Percentiles rank a stretch among this genome's conserved stretches.
Evolutionary conservation across 2,329 filamentous ascomycete species (phyloP).

Genomic region (Hymenotorrendiella dingleyae): DNA sequence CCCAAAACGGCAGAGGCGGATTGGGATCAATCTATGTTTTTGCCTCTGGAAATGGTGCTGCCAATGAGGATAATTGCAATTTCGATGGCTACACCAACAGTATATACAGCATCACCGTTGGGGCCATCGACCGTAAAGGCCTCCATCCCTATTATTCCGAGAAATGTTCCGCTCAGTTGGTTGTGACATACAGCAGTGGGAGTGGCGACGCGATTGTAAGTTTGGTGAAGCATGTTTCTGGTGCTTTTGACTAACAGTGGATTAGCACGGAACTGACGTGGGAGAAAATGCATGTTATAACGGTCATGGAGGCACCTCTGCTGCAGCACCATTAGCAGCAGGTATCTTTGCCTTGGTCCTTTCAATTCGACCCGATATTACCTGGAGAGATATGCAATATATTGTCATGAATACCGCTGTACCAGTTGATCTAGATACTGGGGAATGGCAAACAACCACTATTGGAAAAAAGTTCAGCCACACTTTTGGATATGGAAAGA

Average conservation of each 20-base stretch:
- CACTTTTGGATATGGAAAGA: slow-evolving; percentile 91
- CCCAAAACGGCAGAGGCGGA: slow-evolving; percentile 79
- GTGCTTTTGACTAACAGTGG: slow-evolving; percentile 16
- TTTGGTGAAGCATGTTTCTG: slow-evolving; percentile 7
- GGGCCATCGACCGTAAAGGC: slow-evolving; percentile 81
- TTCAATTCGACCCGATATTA: slow-evolving; percentile 76
- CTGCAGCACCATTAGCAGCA: slow-evolving; percentile 85
- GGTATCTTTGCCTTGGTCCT: slow-evolving; percentile 88
- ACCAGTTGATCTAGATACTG: slow-evolving; percentile 66
- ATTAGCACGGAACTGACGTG: slow-evolving; percentile 85
- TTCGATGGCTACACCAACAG: slow-evolving; percentile 99
- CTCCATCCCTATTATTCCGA: slow-evolving; percentile 95
- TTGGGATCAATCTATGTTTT: slow-evolving; percentile 94
- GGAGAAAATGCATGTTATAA: slow-evolving; percentile 73
- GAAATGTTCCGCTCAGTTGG: slow-evolving; percentile 88
- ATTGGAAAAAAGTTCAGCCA: slow-evolving; percentile 88
- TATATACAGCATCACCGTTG: slow-evolving; percentile 97
- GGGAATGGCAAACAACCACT: slow-evolving; percentile 75
- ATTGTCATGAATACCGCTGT: slow-evolving; percentile 79
- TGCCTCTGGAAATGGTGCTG: slow-evolving; percentile 89
- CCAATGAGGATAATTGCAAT: slow-evolving; percentile 90
- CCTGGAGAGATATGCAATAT: slow-evolving; percentile 93
- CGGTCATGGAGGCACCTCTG: slow-evolving; percentile 90
- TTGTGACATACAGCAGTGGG: slow-evolving; percentile 95
- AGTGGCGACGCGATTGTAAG: slow-evolving; percentile 73